Percentiles rank a stretch among this genome's conserved stretches.
Evolutionary conservation across 805 yeast species (phyloP).

Genomic region (Clavispora fructus): DNA sequence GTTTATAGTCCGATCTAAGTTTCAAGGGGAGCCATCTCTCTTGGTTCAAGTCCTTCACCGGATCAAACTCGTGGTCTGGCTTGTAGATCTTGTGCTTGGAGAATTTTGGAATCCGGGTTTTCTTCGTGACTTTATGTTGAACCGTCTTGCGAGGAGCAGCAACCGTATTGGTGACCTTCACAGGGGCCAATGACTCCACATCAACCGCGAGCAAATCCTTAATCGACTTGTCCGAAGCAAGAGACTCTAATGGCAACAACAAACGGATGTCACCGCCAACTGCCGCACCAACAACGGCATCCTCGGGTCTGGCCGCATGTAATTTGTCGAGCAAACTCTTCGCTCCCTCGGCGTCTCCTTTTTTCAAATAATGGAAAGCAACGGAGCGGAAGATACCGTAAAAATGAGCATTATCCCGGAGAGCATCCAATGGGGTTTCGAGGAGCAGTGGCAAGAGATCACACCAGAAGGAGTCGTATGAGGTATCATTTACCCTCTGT

Average conservation of each 20-base stretch:
- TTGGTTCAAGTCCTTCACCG: conserved; percentile 28
- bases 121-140: conserved; percentile 19
- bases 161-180: conserved; percentile 2
- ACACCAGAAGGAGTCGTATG: too few species aligned
- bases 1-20: conserved; percentile 78
- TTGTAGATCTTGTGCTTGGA: conserved; percentile 11
- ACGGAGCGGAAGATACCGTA: conserved; percentile 26
- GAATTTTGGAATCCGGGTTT: conserved; percentile 15
- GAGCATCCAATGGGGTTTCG: background rate
- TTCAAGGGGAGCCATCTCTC: conserved; percentile 92
- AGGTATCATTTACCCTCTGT: too few species aligned
- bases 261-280: conserved; percentile 15
- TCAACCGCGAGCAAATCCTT: conserved; percentile 30
- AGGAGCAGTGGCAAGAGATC: too few species aligned
- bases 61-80: conserved; percentile 9
- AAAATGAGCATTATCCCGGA: conserved; percentile 2
- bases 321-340: conserved; percentile 19
- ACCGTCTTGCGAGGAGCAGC: conserved; percentile 1
- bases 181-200: conserved; percentile 22
- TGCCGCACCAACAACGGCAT: conserved; percentile 20
- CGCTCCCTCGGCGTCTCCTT: conserved; percentile 11
- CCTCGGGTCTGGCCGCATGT: conserved; percentile 16
- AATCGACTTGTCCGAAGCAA: conserved; percentile 15
- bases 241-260: conserved; percentile 16
- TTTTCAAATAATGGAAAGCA: conserved; percentile 25